Conservation (phyloP, 208 protist genomes). For the Jaenimonas drosophilae region DNA sequence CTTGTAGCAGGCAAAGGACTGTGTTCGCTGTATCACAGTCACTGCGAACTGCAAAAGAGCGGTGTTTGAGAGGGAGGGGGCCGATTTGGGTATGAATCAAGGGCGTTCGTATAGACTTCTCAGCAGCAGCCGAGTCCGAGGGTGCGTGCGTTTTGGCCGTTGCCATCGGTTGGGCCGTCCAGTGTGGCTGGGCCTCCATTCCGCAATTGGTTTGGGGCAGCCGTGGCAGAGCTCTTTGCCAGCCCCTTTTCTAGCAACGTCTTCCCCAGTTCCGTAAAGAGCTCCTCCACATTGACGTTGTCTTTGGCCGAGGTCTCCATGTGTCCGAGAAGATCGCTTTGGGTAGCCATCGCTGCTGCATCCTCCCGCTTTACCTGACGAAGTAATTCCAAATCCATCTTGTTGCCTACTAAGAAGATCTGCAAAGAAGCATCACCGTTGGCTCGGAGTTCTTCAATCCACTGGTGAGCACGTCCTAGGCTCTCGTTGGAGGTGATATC, state of each 20-base stretch:
- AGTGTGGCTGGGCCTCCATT: neutral
- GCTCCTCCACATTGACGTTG: slow-evolving; percentile 70
- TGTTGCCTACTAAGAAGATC: slow-evolving; percentile 95
- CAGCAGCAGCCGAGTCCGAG: neutral
- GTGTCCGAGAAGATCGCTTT: slow-evolving; percentile 69
- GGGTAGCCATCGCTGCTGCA: slow-evolving; percentile 41
- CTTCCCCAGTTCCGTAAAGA: slow-evolving; percentile 85
- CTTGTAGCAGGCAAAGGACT: neutral
- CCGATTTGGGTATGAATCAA: neutral
- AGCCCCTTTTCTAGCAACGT: slow-evolving; percentile 88
- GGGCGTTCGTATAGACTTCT: neutral
- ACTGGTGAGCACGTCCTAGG: slow-evolving; percentile 92
- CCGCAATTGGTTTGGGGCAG: neutral
- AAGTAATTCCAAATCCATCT: slow-evolving; percentile 89
- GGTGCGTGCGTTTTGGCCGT: neutral
- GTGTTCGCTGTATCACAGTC: neutral
- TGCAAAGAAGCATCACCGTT: slow-evolving; percentile 85
- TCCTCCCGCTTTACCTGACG: slow-evolving; percentile 75
- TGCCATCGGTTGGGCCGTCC: neutral
- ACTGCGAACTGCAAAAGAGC: neutral
- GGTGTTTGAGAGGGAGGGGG: neutral
- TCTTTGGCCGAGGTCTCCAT: slow-evolving; percentile 87
- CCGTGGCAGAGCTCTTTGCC: slow-evolving; percentile 12
- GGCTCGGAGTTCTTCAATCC: slow-evolving; percentile 94
- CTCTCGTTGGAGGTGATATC: slow-evolving; percentile 96